Conservation (phyloP, 306 rosid species). For the Ormosia semicastrata region DNA sequence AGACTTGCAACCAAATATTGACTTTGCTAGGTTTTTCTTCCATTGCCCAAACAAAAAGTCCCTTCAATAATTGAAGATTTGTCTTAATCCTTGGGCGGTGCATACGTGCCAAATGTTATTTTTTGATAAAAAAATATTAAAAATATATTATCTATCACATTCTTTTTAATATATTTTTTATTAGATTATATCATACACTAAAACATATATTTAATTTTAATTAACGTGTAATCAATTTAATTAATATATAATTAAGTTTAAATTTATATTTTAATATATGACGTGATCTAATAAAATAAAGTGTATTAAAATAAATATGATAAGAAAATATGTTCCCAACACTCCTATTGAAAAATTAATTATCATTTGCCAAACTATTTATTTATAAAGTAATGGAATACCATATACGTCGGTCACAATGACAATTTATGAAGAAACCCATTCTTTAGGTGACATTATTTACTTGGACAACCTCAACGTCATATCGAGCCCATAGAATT, state of each 20-base stretch:
- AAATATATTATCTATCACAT: no score
- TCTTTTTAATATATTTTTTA: no score
- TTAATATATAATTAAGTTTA: no score
- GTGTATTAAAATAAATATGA: no score
- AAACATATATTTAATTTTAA: no score
- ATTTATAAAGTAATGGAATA: background rate
- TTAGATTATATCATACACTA: no score
- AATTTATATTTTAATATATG: no score
- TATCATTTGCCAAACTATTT: background rate
- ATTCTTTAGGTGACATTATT: background rate
- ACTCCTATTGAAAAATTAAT: no score
- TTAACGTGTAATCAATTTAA: no score
- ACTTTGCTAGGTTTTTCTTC: background rate
- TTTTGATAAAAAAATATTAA: no score
- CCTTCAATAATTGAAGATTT: background rate
- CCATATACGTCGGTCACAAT: background rate
- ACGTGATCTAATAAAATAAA: no score
- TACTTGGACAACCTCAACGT: constrained; percentile 9
- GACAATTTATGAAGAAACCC: background rate
- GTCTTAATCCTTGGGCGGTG: constrained; percentile 18
- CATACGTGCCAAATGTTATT: background rate
- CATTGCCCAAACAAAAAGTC: background rate
- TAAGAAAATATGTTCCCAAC: no score
- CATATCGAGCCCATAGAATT: background rate
- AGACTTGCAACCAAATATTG: background rate